Base-by-base conservation (phyloP, 2,329 filamentous ascomycete species). In the Fonsecaea monophora region DNA sequence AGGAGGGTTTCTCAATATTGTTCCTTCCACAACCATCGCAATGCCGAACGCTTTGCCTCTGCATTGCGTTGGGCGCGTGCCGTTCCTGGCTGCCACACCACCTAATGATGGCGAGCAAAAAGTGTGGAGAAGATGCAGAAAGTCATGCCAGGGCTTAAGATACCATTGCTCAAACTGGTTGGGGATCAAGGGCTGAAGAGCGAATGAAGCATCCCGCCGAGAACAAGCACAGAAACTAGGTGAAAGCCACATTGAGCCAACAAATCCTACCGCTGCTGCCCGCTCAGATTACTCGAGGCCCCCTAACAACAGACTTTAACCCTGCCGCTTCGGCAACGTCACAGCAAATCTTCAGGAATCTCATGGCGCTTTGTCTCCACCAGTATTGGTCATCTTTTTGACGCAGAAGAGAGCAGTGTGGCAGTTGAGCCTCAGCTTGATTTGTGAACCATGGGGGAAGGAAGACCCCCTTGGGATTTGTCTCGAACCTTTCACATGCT, bases 401-500 rank as follows among this genome's bases (percentile, higher is more conserved):
- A 50, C 18, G 18, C 18, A 25, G 18, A 25, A 5, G 45, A 50
- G 18, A 25, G 45, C 18, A 50, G 18, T 10, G 25, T 25, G 25
- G 25, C 25, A 25, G 25, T 3, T 25, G 21, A 50, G 21, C 18
- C 45, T 10, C 18, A 25, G 3, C 7, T 9, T 25, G 45, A 21
- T 50, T 7, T 50, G 45, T 50, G 25, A 12, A n/a, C 45, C 4
- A 10, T 50, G 45, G 18, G 12, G 45, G 8, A 8, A 50, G 18
- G 18, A 50, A 50, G 45, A 50, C 21, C 45, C 3, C 18, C 45
- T 9, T 10, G 7, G 48, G 56, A 37, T 60, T 30, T 50, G 40
- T 8, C 40, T 64, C 30, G 58, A 53, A 67, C 63, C 42, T 67
- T 67, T 67, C 65, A 67, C 65, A 67, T 67, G 65, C 63, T 65